These are phyloP conservation scores for Pisolithus marmoratus DNA, from an alignment of 768 basidiomycete genomes.

Conservation along the genomic window DNA sequence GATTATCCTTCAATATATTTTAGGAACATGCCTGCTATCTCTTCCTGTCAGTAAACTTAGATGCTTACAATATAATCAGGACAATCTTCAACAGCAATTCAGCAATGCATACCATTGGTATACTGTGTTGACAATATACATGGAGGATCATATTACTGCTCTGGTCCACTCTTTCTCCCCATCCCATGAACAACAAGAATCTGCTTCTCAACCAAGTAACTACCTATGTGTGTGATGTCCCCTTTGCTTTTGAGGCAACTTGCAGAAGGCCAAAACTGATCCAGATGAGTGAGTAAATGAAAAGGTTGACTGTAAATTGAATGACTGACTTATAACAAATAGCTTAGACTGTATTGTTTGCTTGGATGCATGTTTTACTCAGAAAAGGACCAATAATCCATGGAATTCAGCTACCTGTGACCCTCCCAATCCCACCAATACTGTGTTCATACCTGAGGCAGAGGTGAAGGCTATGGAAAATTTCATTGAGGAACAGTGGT, in stretches of 20 bases:
- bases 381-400: conserved; percentile 20
- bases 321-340: not conserved
- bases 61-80: too few relatives aligned
- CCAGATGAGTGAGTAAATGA: not conserved
- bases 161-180: too few relatives aligned
- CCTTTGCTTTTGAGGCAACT: conserved; percentile 3
- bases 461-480: conserved; percentile 17
- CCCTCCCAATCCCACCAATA: not conserved
- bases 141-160: too few relatives aligned
- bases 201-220: too few relatives aligned
- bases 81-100: too few relatives aligned
- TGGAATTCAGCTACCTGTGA: conserved; percentile 1
- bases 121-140: too few relatives aligned
- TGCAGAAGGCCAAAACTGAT: not conserved
- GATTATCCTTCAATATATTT: too few relatives aligned
- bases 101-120: too few relatives aligned
- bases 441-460: conserved; percentile 11
- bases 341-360: conserved; percentile 27
- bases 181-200: too few relatives aligned
- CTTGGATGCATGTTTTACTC: conserved; percentile 31
- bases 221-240: conserved; percentile 15
- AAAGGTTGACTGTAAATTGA: not conserved
- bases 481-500: not conserved
- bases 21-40: too few relatives aligned
- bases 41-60: too few relatives aligned